phyloP scores from a whole-genome alignment of 352 stramenopile species.

The Pythium insidiosum region DNA sequence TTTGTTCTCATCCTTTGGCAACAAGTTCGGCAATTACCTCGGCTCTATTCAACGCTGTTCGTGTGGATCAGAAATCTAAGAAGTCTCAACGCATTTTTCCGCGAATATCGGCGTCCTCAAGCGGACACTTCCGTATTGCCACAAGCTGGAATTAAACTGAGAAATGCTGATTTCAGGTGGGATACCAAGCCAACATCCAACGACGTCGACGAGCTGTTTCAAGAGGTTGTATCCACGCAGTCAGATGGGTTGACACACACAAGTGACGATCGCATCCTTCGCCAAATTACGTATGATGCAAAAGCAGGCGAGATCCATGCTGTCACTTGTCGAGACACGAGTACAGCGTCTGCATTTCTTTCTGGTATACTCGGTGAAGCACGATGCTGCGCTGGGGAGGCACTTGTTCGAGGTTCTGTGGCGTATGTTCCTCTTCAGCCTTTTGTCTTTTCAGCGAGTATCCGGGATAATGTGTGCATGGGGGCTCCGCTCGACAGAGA shows the following conservation, averaged over 20 bases:
- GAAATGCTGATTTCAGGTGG: slow-evolving; percentile 63
- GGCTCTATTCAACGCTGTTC: too few species aligned
- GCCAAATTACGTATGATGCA: slow-evolving; percentile 58
- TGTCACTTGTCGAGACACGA: slow-evolving; percentile 52
- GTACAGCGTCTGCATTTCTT: slow-evolving; percentile 69
- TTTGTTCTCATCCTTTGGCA: too few species aligned
- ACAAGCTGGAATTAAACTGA: slow-evolving; percentile 31
- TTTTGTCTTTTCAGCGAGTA: slow-evolving; percentile 95
- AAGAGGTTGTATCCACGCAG: too few species aligned
- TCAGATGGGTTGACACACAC: too few species aligned
- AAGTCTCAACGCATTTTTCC: too few species aligned
- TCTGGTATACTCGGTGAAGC: slow-evolving; percentile 50
- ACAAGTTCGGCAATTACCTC: too few species aligned
- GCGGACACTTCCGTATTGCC: too few species aligned
- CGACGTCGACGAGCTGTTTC: slow-evolving; percentile 16
- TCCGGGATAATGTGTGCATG: slow-evolving; percentile 97
- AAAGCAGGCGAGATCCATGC: slow-evolving; percentile 46
- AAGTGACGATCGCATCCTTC: too few species aligned
- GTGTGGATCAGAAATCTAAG: too few species aligned
- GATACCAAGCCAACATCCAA: slow-evolving; percentile 28
- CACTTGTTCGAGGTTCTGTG: slow-evolving; percentile 80
- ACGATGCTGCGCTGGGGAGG: slow-evolving; percentile 34
- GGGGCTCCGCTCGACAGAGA: slow-evolving; percentile 51
- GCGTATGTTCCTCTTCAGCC: slow-evolving; percentile 92
- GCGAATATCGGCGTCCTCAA: too few species aligned